These are phyloP conservation scores for Tuber aestivum DNA, from an alignment of 495 filamentous ascomycete species.

Conservation along the genomic window DNA sequence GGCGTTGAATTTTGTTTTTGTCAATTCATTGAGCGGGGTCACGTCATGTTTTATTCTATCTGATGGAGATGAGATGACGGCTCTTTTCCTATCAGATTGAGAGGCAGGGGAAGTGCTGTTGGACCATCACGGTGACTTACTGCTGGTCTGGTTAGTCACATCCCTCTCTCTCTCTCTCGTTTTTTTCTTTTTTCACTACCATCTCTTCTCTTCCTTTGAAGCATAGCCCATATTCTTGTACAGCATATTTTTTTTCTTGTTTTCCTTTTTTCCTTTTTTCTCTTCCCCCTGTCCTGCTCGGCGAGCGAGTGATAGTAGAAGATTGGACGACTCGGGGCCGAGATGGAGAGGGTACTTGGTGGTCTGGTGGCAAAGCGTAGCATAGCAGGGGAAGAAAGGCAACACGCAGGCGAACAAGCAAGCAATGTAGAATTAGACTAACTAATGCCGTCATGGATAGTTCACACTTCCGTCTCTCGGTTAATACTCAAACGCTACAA, in stretches of 20 bases:
- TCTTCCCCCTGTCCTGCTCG: neutral
- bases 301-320: slow-evolving; percentile 2
- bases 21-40: slow-evolving; percentile 1
- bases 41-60: neutral
- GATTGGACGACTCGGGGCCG: neutral
- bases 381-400: neutral
- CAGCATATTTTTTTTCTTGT: neutral
- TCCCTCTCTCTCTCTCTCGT: neutral
- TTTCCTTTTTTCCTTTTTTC: neutral
- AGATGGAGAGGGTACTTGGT: neutral
- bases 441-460: neutral
- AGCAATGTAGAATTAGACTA: neutral
- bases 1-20: neutral
- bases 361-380: neutral
- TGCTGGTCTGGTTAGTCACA: neutral
- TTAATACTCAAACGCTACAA: neutral
- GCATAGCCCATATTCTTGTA: neutral
- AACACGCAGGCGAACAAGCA: neutral
- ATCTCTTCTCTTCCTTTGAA: neutral
- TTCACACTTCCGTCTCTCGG: neutral
- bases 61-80: neutral
- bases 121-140: neutral
- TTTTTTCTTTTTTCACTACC: neutral
- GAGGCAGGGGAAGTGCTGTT: neutral
- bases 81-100: neutral